A percentile compares a stretch with the other conserved stretches of the same genome.
phyloP scores from a whole-genome alignment of 768 basidiomycete genomes.

The Phanerodontia chrysosporium region DNA sequence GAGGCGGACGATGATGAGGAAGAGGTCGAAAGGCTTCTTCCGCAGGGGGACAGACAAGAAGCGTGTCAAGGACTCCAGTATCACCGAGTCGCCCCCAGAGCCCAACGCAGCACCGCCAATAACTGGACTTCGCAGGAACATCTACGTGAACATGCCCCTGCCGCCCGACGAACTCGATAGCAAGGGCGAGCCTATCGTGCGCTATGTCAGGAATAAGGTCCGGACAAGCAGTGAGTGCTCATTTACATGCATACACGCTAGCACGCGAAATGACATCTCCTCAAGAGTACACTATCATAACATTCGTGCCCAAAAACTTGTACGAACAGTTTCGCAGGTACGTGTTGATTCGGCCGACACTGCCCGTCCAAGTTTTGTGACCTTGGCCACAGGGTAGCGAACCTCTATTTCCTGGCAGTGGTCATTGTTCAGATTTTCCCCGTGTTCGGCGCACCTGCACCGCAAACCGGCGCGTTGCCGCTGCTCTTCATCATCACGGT shows the following conservation, averaged over 20 bases:
- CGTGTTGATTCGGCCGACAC: conserved; percentile 19
- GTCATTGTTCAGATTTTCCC: conserved; percentile 87
- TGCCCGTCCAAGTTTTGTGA: conserved; percentile 1
- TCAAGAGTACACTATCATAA: conserved; percentile 83
- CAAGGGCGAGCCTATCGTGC: conserved; percentile 69
- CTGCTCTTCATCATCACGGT: conserved; percentile 82
- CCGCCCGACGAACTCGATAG: conserved; percentile 60
- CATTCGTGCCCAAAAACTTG: conserved; percentile 91
- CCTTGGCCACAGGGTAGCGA: conserved; percentile 61
- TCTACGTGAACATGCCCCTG: conserved; percentile 77
- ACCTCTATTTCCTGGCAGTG: conserved; percentile 86
- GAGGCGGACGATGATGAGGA: conserved; percentile 45
- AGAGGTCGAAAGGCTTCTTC: conserved; percentile 56
- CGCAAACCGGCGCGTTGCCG: conserved; percentile 79
- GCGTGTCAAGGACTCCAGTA: conserved; percentile 19
- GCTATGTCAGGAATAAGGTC: conserved; percentile 92
- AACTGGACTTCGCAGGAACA: conserved; percentile 57
- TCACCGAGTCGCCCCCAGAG: conserved; percentile 23
- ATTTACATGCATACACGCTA: too few relatives aligned
- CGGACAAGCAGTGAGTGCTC: conserved; percentile 78
- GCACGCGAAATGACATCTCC: neutral
- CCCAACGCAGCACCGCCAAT: conserved; percentile 29
- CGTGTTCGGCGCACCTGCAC: conserved; percentile 84
- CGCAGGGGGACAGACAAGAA: conserved; percentile 45
- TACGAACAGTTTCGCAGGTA: conserved; percentile 92